phyloP scores from a whole-genome alignment of 192 early-diverging fungal species.

The Coemansia sp. region DNA sequence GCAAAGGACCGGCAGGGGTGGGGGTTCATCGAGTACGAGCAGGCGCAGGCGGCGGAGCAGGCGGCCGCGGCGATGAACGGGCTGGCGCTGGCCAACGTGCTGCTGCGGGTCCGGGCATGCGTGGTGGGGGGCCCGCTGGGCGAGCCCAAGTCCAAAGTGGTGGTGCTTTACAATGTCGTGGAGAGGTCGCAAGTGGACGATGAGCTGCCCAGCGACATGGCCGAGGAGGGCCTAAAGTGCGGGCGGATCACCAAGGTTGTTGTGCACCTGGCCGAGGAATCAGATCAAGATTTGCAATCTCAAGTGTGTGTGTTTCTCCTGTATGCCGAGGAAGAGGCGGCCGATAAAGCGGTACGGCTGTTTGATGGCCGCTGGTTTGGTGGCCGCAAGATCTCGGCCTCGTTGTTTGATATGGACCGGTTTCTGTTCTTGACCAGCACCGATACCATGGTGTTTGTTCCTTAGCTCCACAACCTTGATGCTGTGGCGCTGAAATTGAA shows the following conservation, averaged over 20 bases:
- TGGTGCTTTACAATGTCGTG: constrained; percentile 68
- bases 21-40: constrained; percentile 82
- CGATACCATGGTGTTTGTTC: constrained; percentile 52
- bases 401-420: constrained; percentile 58
- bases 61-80: constrained; percentile 70
- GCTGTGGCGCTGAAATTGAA: no score
- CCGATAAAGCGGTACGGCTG: constrained; percentile 55
- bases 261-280: constrained; percentile 55
- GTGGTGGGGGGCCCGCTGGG: constrained; percentile 77
- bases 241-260: constrained; percentile 67
- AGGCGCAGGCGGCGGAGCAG: constrained; percentile 57
- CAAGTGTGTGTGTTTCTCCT: constrained; percentile 76
- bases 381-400: constrained; percentile 66
- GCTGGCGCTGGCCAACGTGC: constrained; percentile 71
- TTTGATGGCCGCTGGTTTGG: constrained; percentile 84
- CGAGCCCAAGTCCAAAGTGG: constrained; percentile 52
- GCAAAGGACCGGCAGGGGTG: constrained; percentile 71
- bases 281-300: neutral
- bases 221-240: constrained; percentile 78
- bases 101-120: constrained; percentile 64
- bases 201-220: constrained; percentile 77
- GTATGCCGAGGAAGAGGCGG: constrained; percentile 57
- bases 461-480: constrained; percentile 8
- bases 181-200: constrained; percentile 76
- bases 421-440: constrained; percentile 52